Evolutionary conservation across 208 protist species (phyloP).

Genomic region (Porcisia hertigi): DNA sequence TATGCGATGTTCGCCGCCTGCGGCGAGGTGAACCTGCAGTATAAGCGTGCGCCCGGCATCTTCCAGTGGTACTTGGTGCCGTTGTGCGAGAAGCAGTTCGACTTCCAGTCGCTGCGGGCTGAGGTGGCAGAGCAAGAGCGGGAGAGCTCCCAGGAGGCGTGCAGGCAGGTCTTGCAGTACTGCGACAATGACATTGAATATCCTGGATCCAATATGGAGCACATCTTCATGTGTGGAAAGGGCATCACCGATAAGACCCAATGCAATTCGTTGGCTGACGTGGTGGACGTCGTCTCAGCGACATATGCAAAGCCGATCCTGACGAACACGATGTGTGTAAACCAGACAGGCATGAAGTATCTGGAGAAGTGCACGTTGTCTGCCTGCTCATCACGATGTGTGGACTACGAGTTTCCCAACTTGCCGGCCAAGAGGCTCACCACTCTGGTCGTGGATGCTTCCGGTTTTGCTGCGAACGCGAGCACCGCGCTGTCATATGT

Average conservation of each 20-base stretch:
- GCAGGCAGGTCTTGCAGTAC: conserved; percentile 53
- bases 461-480: conserved; percentile 46
- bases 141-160: conserved; percentile 30
- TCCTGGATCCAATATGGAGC: conserved; percentile 1
- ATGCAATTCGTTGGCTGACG: conserved; percentile 48
- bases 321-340: conserved; percentile 51
- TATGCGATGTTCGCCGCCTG: conserved; percentile 46
- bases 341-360: conserved; percentile 37
- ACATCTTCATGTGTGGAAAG: conserved; percentile 57
- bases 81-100: conserved; percentile 53
- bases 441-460: conserved; percentile 28
- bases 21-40: conserved; percentile 67
- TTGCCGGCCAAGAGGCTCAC: conserved; percentile 31
- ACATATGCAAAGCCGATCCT: conserved; percentile 53
- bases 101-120: conserved; percentile 36
- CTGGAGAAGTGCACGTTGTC: conserved; percentile 55
- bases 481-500: conserved; percentile 66
- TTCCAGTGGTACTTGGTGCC: conserved; percentile 84
- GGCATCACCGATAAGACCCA: conserved; percentile 12
- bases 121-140: conserved; percentile 32
- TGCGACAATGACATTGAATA: conserved; percentile 39
- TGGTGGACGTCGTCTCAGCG: conserved; percentile 30
- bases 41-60: conserved; percentile 64
- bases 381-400: conserved; percentile 46
- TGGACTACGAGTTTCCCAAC: conserved; percentile 29